These are phyloP conservation scores for Penicillium steckii DNA, from an alignment of 495 filamentous ascomycete species.

Conservation along the genomic window DNA sequence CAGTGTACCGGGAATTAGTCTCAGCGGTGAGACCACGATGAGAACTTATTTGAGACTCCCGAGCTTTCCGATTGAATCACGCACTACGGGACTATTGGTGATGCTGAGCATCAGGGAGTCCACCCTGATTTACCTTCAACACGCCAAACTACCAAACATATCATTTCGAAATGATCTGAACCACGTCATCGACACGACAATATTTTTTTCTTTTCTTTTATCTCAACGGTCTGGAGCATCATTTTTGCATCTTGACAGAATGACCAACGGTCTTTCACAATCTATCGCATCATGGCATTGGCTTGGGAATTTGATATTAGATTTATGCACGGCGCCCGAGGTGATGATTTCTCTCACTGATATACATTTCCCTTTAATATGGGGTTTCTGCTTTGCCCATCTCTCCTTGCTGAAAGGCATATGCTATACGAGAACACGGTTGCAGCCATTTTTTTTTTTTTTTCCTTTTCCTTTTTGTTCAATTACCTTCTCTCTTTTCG, in stretches of 20 bases:
- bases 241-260: not conserved
- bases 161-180: not conserved
- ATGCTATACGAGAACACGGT: conserved; percentile 29
- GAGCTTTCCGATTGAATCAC: not conserved
- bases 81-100: not conserved
- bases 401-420: conserved; percentile 9
- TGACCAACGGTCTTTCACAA: not conserved
- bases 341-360: conserved; percentile 15
- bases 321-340: conserved; percentile 22
- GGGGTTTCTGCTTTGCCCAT: conserved; percentile 1
- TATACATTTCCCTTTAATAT: conserved; percentile 10
- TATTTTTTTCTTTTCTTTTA: not conserved
- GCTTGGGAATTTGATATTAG: conserved; percentile 13
- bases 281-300: conserved; percentile 17
- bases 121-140: not conserved
- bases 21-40: conserved; percentile 1
- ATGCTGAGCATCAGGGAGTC: conserved; percentile 3
- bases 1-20: too few species aligned
- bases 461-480: not conserved
- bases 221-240: not conserved
- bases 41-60: not conserved
- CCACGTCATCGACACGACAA: conserved; percentile 1
- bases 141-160: not conserved
- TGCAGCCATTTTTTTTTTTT: conserved; percentile 12
- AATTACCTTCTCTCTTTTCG: too few species aligned